Percentiles rank a stretch among this genome's conserved stretches.
Evolutionary conservation across 106 monocot species (phyloP).

Genomic region (Cymbidium sinense): DNA sequence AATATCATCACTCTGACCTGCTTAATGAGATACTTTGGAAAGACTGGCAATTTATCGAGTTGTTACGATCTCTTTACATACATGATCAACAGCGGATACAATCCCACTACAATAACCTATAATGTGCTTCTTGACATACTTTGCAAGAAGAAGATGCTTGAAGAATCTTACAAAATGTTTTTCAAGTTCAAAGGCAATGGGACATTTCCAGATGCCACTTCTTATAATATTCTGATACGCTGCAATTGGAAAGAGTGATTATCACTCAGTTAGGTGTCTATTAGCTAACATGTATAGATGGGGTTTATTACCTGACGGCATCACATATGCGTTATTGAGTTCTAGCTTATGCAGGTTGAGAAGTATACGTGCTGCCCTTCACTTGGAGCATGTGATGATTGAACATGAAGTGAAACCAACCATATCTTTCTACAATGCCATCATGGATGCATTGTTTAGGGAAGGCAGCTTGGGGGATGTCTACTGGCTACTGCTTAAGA

Average conservation of each 20-base stretch:
- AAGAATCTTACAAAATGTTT: slow-evolving; percentile 21
- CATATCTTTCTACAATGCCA: slow-evolving; percentile 33
- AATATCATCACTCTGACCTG: slow-evolving; percentile 31
- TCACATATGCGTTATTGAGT: slow-evolving; percentile 33
- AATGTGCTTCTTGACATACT: slow-evolving; percentile 38
- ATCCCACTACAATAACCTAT: slow-evolving; percentile 29
- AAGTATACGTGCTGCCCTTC: slow-evolving; percentile 21
- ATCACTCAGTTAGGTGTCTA: slow-evolving; percentile 6
- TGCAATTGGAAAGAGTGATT: slow-evolving; percentile 16
- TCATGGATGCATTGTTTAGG: slow-evolving; percentile 34
- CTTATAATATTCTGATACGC: slow-evolving; percentile 59
- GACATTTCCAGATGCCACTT: slow-evolving; percentile 34
- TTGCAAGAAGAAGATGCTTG: slow-evolving; percentile 24
- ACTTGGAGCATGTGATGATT: slow-evolving; percentile 26
- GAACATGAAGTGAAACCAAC: slow-evolving; percentile 25
- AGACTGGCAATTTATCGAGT: slow-evolving; percentile 9
- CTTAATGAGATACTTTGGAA: slow-evolving; percentile 34
- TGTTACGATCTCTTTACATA: slow-evolving; percentile 20
- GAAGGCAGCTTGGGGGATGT: slow-evolving; percentile 27
- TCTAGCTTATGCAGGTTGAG: slow-evolving; percentile 28
- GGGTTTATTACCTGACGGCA: slow-evolving; percentile 31
- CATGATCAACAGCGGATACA: slow-evolving; percentile 28
- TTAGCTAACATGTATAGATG: slow-evolving; percentile 28
- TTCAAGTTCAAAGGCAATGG: slow-evolving; percentile 17
- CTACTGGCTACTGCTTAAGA: slow-evolving; percentile 28